Evolutionary conservation across 192 early-diverging fungal species (phyloP).

Genomic region (Pilaira anomala): DNA sequence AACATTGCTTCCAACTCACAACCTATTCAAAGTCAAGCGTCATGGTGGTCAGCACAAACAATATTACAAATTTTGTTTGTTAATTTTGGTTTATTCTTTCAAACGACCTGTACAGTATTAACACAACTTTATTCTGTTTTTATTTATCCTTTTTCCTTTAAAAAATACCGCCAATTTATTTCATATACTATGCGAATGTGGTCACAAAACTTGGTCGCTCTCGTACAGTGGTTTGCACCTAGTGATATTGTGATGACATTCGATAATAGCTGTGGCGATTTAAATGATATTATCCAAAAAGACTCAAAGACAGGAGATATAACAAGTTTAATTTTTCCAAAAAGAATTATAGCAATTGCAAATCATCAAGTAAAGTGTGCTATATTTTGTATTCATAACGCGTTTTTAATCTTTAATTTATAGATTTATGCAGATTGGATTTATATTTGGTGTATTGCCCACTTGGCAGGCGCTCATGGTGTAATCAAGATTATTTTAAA

Average conservation of each 20-base stretch:
- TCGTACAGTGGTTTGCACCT: constrained; percentile 53
- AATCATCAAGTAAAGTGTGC: constrained; percentile 57
- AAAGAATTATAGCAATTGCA: constrained; percentile 45
- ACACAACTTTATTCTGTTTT: constrained; percentile 8
- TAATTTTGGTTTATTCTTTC: constrained; percentile 29
- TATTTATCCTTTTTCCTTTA: constrained; percentile 20
- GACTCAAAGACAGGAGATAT: constrained; percentile 20
- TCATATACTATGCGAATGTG: constrained; percentile 26
- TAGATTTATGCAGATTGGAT: constrained; percentile 68
- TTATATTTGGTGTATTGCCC: constrained; percentile 64
- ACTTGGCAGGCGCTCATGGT: constrained; percentile 70
- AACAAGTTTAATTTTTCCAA: constrained; percentile 43
- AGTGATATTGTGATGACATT: constrained; percentile 44
- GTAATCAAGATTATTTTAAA: constrained; percentile 92
- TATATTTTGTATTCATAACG: not conserved
- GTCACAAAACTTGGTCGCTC: constrained; percentile 41
- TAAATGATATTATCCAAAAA: not conserved
- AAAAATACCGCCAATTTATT: constrained; percentile 7
- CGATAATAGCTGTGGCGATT: constrained; percentile 34
- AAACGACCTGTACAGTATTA: constrained; percentile 7
- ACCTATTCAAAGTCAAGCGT: not conserved
- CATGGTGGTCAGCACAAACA: not conserved
- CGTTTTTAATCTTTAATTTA: not conserved
- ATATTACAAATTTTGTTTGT: constrained; percentile 15
- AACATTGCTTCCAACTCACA: not conserved